Conservation (phyloP, 1,284 basidiomycete genomes). For the Leccinum pachyderme region DNA sequence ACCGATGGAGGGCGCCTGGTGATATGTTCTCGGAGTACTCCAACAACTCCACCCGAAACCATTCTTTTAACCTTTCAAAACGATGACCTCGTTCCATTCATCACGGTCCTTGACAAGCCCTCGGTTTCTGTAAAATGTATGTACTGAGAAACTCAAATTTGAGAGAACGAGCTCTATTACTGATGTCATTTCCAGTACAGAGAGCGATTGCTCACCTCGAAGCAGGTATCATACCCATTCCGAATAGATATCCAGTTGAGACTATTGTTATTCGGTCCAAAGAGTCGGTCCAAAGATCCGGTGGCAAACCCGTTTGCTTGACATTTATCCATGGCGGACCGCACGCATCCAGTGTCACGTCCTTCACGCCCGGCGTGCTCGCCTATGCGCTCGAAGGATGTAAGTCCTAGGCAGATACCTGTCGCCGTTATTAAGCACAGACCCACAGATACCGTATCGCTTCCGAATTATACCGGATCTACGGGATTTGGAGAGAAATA, state of each 20-base stretch:
- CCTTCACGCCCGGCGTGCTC: conserved; percentile 43
- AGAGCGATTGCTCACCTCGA: conserved; percentile 40
- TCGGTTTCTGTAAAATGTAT: conserved; percentile 39
- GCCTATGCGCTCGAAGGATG: conserved; percentile 62
- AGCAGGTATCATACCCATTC: conserved; percentile 45
- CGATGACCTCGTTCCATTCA: neutral
- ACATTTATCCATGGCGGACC: conserved; percentile 70
- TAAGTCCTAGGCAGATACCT: conserved; percentile 32
- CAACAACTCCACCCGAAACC: conserved; percentile 49
- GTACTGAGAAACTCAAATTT: conserved; percentile 10
- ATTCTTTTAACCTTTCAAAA: conserved; percentile 34
- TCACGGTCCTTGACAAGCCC: conserved; percentile 19
- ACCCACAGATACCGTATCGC: conserved; percentile 51
- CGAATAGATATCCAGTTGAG: conserved; percentile 48
- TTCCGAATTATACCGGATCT: conserved; percentile 72
- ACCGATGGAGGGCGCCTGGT: conserved; percentile 48
- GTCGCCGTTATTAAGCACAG: neutral
- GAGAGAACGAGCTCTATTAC: neutral
- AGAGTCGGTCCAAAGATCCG: conserved; percentile 8
- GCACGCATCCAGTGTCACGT: conserved; percentile 49
- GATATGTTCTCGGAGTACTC: conserved; percentile 52
- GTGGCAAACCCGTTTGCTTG: conserved; percentile 42
- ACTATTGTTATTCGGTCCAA: conserved; percentile 47
- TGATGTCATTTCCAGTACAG: conserved; percentile 36
- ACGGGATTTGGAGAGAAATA: conserved; percentile 48